Percentiles rank a stretch among this genome's conserved stretches.
These are phyloP conservation scores for Trichosanthes truncata DNA, from an alignment of 306 rosid species.

Conservation along the genomic window DNA sequence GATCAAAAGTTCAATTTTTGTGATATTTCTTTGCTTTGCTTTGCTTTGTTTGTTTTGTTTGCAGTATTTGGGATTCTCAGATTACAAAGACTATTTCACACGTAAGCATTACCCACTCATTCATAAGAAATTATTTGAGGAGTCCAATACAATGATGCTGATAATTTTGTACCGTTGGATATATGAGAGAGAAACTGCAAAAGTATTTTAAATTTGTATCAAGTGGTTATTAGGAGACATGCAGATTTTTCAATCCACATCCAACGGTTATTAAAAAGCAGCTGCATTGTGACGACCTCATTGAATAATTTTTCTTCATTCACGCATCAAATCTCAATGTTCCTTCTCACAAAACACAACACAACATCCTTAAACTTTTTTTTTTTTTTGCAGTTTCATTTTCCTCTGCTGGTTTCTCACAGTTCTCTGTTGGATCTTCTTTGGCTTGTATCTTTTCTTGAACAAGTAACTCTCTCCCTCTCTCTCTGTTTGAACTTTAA, in stretches of 20 bases:
- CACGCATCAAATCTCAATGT: background rate
- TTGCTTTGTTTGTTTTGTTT: conserved; percentile 4
- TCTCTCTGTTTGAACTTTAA: conserved; percentile 1
- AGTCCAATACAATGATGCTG: no score
- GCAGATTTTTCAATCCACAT: no score
- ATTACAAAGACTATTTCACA: conserved; percentile 24
- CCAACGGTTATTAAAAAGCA: no score
- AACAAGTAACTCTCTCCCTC: conserved; percentile 30
- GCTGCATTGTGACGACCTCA: no score
- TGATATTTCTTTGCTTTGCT: background rate
- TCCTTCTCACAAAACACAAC: background rate
- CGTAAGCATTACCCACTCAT: conserved; percentile 24
- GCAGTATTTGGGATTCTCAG: conserved; percentile 48
- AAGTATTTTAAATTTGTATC: no score
- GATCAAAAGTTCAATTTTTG: background rate
- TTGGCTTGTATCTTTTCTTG: conserved; percentile 53
- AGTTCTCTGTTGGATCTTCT: conserved; percentile 51
- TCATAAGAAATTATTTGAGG: background rate
- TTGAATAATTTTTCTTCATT: no score
- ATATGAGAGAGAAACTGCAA: no score
- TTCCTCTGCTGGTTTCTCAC: conserved; percentile 55
- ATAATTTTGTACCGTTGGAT: no score
- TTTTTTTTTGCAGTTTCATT: conserved; percentile 31
- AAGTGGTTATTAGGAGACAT: no score
- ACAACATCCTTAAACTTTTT: background rate